Base-by-base conservation (phyloP, 495 filamentous ascomycete genomes). In the Neurospora sp. region DNA sequence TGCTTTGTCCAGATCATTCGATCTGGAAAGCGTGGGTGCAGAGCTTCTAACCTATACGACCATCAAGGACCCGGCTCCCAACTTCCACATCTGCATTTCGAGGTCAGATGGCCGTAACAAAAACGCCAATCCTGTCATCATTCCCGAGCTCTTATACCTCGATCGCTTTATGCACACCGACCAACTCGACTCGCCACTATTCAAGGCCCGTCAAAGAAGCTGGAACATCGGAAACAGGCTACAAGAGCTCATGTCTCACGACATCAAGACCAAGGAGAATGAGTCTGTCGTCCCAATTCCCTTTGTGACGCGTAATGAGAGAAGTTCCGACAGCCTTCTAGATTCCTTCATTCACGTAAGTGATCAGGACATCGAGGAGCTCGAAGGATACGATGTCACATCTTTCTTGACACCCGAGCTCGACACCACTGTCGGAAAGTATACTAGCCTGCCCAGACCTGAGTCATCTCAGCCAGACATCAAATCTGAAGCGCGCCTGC, bases 1-100 rank as follows among this genome's bases (percentile, higher is more conserved):
- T 40, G 94, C 94, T 8, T 89, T 99, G 4, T 92, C 96, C 77
- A 90, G 90, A 42, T 91, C 90, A 46, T 97, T 95, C 77, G 92
- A 95, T 75, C 88, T 90, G 39, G 91, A 94, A 77, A 86, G 89
- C 42, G 86, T 94, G 18, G 89, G 90, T 9, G 87, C 88, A 14
- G 83, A 85, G 8, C 82, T 88, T 16, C 87, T 89, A 72, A 90
- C 92, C 71, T 97, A 89, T 79, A 89, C 90, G 41, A 90, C 92
- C 3, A 94, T 98, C 73, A 89, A 87, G 75, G 83, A 85, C 7
- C 84, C 95, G 9, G 94, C 96, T 4, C 95, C 94, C 0, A 86
- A 98, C 66, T 84, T 98, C 18, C 94, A 97, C 79, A 89, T 99
- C 62, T 92, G 93, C 76, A 92, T 98, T 23, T 92, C 95, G 77